Conservation (phyloP, 2,329 filamentous ascomycete species). For the Raffaelea ambrosiae region DNA sequence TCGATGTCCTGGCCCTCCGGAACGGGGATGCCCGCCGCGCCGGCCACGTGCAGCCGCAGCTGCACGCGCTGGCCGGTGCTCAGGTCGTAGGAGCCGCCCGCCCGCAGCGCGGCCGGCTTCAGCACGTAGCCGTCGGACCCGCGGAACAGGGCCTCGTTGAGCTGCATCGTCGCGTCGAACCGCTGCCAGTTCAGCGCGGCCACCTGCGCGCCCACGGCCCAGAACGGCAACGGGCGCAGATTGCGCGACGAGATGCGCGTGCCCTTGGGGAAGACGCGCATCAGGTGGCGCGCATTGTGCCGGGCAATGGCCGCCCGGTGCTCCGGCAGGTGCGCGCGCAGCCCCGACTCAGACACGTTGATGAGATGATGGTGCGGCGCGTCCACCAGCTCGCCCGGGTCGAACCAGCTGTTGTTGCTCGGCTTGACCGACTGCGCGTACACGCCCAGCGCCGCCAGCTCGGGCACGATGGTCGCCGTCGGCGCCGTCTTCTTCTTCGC, state of each 20-base stretch:
- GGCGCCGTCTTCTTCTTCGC: conserved; percentile 39
- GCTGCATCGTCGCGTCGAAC: conserved; percentile 85
- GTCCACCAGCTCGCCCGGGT: conserved; percentile 32
- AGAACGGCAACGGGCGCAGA: conserved; percentile 82
- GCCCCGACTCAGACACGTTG: conserved; percentile 58
- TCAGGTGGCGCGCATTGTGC: conserved; percentile 81
- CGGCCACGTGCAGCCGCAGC: conserved; percentile 50
- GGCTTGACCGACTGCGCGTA: conserved; percentile 66
- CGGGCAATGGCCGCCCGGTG: conserved; percentile 25
- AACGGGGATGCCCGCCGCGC: conserved; percentile 53
- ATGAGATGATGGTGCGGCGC: conserved; percentile 60
- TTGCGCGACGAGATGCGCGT: conserved; percentile 82
- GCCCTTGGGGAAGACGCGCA: conserved; percentile 81
- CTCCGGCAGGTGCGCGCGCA: conserved; percentile 42
- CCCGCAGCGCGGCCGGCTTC: conserved; percentile 68
- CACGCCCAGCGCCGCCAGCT: conserved; percentile 56
- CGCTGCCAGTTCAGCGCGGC: conserved; percentile 96
- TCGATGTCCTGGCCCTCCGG: conserved; percentile 39
- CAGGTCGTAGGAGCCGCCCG: conserved; percentile 37
- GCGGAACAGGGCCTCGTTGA: conserved; percentile 97
- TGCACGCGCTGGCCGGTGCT: conserved; percentile 32
- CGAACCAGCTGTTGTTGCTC: conserved; percentile 56
- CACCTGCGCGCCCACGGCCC: conserved; percentile 96
- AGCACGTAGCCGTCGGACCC: conserved; percentile 75
- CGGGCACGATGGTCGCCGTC: conserved; percentile 47